Base-by-base conservation (phyloP, 2,329 filamentous ascomycete species). In the Sporothrix brasiliensis region DNA sequence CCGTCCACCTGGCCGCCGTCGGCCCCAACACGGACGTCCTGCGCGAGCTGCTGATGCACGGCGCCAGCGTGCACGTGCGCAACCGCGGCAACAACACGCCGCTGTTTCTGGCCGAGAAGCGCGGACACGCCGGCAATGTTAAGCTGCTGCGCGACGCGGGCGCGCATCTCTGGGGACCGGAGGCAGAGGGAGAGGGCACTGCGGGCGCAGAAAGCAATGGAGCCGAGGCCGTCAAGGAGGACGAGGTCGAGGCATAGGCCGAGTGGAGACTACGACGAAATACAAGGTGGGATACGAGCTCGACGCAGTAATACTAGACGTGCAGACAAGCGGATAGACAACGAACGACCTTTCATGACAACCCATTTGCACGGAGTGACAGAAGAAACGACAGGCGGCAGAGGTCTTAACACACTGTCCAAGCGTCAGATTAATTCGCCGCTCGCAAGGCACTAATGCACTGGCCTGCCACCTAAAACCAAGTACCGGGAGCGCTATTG, bases 51-150 rank as follows among this genome's bases (percentile, higher is more conserved):
- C 82, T 91, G 14, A 81, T 81, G 54, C 81, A 84, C 24, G 89
- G 89, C 9, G 88, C 87, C n/a, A 89, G 88, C 75, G 89, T 91
- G 6, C 89, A 91, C 77, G 84, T 84, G 54, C 81, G 89, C 54
- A 91, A 91, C 77, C 80, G 84, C 63, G 89, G 87, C 11, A 85
- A 89, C 74, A 89, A 90, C 77, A 90, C 88, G 4, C 87, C 89
- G 11, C 81, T 91, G 14, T 90, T 87, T 76, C 80, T 91, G 14
- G 89, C 89, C 5, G 83, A 84, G 74, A 83, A 88, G 77, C 84
- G 83, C 52, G 86, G 86, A 3, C 86, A 86, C 66, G 78, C 80
- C 4, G 85, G 84, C 69, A 85, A 84, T 69, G 86, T 87, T 0
- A 78, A 80, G 67, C 76, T 91, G 70, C 78, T 91, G 58, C 82